Conservation (phyloP, 2,329 filamentous ascomycete genomes). For the Phoma sp. region DNA sequence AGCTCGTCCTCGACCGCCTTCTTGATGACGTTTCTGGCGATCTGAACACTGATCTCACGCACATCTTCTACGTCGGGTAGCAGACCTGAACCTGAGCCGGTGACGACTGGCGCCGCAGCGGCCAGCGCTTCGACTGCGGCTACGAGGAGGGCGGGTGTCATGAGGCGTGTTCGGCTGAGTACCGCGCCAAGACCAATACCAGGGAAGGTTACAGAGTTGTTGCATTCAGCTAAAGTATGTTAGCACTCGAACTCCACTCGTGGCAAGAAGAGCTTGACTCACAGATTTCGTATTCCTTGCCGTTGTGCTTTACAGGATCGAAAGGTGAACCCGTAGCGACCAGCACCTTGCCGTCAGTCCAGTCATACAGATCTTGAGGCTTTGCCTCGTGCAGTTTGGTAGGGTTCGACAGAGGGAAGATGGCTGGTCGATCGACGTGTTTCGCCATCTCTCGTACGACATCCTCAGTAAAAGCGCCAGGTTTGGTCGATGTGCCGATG, state of each 20-base stretch:
- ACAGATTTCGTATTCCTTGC: slow-evolving; percentile 62
- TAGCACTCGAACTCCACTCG: neutral
- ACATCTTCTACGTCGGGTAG: slow-evolving; percentile 79
- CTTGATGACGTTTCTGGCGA: slow-evolving; percentile 77
- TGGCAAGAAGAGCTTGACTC: slow-evolving; percentile 39
- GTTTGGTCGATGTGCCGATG: slow-evolving; percentile 82
- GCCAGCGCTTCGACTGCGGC: slow-evolving; percentile 78
- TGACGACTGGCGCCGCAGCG: slow-evolving; percentile 71
- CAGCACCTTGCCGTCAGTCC: slow-evolving; percentile 79
- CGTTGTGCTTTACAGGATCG: slow-evolving; percentile 69
- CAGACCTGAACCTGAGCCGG: slow-evolving; percentile 67
- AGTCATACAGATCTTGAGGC: slow-evolving; percentile 75
- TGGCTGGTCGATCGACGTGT: slow-evolving; percentile 77
- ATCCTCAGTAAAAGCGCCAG: slow-evolving; percentile 76
- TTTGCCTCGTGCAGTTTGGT: slow-evolving; percentile 83
- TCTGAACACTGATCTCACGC: slow-evolving; percentile 75
- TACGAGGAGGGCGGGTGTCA: slow-evolving; percentile 82
- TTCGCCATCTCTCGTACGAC: slow-evolving; percentile 77
- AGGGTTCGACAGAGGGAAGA: slow-evolving; percentile 86
- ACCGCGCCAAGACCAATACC: slow-evolving; percentile 84
- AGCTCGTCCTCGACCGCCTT: slow-evolving; percentile 73
- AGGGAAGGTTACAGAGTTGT: slow-evolving; percentile 85
- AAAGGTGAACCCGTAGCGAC: slow-evolving; percentile 88
- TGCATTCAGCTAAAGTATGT: slow-evolving; percentile 73
- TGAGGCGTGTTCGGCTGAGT: slow-evolving; percentile 68